Percentiles rank a stretch among this genome's conserved stretches.
These are phyloP conservation scores for Epichloe sp. DNA, from an alignment of 2,329 filamentous ascomycete genomes.

Conservation along the genomic window DNA sequence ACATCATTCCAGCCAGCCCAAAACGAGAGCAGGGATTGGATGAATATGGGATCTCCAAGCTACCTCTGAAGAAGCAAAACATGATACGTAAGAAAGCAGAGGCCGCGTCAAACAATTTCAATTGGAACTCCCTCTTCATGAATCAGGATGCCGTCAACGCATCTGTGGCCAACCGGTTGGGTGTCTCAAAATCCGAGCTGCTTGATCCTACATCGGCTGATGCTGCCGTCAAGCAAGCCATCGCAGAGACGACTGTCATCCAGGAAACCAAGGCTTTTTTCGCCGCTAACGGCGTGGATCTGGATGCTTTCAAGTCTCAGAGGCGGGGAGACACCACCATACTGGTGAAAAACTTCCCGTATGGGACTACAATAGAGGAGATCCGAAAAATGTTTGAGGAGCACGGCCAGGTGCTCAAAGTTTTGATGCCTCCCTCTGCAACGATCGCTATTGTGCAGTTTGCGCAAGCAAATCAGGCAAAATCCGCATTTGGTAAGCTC, in stretches of 20 bases:
- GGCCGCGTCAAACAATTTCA: constrained; percentile 67
- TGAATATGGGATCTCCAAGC: constrained; percentile 77
- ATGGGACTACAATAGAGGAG: constrained; percentile 67
- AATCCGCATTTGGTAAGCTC: constrained; percentile 69
- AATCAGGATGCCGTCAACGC: constrained; percentile 90
- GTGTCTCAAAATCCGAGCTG: constrained; percentile 80
- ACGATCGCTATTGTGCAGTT: constrained; percentile 94
- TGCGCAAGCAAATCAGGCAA: constrained; percentile 62
- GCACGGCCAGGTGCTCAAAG: constrained; percentile 65
- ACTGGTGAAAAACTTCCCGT: constrained; percentile 89
- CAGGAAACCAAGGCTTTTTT: constrained; percentile 95
- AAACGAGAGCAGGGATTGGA: constrained; percentile 75
- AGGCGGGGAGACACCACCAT: constrained; percentile 79
- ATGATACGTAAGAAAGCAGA: constrained; percentile 76
- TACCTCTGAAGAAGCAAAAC: constrained; percentile 90
- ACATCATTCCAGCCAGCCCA: constrained; percentile 72
- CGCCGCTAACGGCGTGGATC: constrained; percentile 70
- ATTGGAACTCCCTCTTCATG: constrained; percentile 99
- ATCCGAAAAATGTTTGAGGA: constrained; percentile 72
- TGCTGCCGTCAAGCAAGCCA: constrained; percentile 88
- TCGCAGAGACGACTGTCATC: constrained; percentile 91
- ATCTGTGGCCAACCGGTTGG: constrained; percentile 73
- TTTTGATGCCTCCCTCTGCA: constrained; percentile 84
- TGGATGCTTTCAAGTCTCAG: constrained; percentile 78
- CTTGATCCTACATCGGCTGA: constrained; percentile 93